phyloP scores from a whole-genome alignment of 139 green algal species.

The Astrephomene gubernaculifera region DNA sequence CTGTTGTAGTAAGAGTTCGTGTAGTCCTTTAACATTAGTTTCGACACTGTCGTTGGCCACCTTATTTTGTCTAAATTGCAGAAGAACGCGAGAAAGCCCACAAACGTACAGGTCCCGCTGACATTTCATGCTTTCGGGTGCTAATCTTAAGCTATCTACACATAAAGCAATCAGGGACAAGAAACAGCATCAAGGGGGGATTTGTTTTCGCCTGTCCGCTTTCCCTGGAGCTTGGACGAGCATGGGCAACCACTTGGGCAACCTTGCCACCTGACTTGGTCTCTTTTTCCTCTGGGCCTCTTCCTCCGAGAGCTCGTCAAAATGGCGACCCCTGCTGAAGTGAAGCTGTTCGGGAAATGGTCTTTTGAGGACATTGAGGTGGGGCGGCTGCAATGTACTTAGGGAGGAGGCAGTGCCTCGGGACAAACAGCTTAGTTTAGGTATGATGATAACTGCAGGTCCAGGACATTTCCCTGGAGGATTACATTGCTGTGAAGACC shows the following conservation, averaged over 20 bases:
- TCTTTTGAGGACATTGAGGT: constrained; percentile 97
- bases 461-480: constrained; percentile 97
- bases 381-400: constrained; percentile 35
- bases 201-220: background rate
- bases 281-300: constrained; percentile 20
- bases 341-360: constrained; percentile 98
- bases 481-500: constrained; percentile 99
- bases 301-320: constrained; percentile 30
- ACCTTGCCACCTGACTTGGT: background rate
- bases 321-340: constrained; percentile 52
- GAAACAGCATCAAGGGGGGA: no score
- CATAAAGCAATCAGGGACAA: no score
- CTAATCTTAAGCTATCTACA: no score
- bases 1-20: no score
- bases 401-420: background rate
- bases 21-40: no score
- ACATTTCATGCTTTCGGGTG: no score
- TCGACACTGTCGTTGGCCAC: no score
- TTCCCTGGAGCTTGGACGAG: background rate
- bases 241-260: background rate
- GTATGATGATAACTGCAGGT: constrained; percentile 72
- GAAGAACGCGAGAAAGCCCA: no score
- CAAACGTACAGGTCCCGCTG: no score
- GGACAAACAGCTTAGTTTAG: background rate
- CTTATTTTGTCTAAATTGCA: no score